Percentiles rank a stretch among this genome's conserved stretches.
phyloP scores from a whole-genome alignment of 2,329 filamentous ascomycete genomes.

The Dactylonectria macrodidyma region DNA sequence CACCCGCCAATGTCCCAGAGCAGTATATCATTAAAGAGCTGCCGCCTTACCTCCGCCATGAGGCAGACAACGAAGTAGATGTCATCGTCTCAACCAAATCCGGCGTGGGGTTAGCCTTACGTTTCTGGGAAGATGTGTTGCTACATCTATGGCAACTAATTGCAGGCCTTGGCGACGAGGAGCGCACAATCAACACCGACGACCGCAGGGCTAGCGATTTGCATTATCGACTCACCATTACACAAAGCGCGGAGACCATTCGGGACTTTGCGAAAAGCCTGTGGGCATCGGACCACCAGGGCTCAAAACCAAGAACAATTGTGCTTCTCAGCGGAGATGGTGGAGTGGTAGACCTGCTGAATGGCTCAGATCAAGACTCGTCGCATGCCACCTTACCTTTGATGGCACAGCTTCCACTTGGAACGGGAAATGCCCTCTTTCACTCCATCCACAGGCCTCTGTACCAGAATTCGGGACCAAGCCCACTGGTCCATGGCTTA shows the following conservation, averaged over 20 bases:
- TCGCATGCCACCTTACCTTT: constrained; percentile 53
- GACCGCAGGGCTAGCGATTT: constrained; percentile 4
- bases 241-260: constrained; percentile 75
- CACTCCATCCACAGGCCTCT: constrained; percentile 73
- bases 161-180: constrained; percentile 33
- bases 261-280: constrained; percentile 69
- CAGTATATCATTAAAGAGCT: constrained; percentile 54
- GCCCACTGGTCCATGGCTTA: constrained; percentile 65
- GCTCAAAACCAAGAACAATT: constrained; percentile 65
- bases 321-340: constrained; percentile 91
- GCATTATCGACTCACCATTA: constrained; percentile 66
- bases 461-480: constrained; percentile 58
- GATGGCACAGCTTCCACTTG: constrained; percentile 71
- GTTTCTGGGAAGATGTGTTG: constrained; percentile 70
- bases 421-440: constrained; percentile 77
- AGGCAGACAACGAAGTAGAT: constrained; percentile 60
- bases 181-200: neutral
- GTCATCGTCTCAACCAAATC: constrained; percentile 79
- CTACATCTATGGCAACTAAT: constrained; percentile 67
- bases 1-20: constrained; percentile 57
- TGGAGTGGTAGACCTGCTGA: constrained; percentile 86
- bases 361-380: constrained; percentile 63
- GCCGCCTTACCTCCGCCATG: constrained; percentile 56
- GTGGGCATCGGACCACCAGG: constrained; percentile 50
- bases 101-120: constrained; percentile 70